Base-by-base conservation (phyloP, 2,329 filamentous ascomycete genomes). In the Claviceps arundinis region DNA sequence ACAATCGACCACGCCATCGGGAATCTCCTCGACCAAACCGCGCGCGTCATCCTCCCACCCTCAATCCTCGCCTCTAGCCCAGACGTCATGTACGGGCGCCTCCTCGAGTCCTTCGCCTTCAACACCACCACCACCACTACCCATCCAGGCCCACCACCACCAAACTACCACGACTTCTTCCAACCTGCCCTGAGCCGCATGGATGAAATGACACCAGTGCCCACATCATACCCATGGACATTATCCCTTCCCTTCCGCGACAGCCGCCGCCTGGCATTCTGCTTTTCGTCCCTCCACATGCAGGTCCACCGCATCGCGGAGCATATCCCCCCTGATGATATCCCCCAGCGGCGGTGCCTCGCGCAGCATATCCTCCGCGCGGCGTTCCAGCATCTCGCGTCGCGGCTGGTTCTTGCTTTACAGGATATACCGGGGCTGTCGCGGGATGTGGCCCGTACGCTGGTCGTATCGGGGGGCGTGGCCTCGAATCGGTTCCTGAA, bases 391-490 rank as follows among this genome's bases (percentile, higher is more conserved):
- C 91, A 97, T 69, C 73, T 97, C 26, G 83, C 81, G 1, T 85
- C 81, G 57, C 78, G 91, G 9, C 75, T 93, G 2, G 65, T 91
- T 14, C 72, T 93, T 44, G 85, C 80, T 1, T 71, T 95, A 9
- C 61, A 68, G 13, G 63, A 65, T 50, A 56, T 56, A 13, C 60
- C 63, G 2, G 57, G 56, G n/a, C 59, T 66, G 17, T 59, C 65
- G 37, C 52, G 54, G n/a, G 55, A 19, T 55, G 64, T 42, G 67
- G 70, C 48, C 6, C 26, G 13, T 8, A 84, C 84, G 1, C 70
- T 97, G 4, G 88, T 97, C 9, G 76, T 97, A 4, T 86, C 89
- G 41, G 93, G 93, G 34, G 93, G 93, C 24, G 93, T 98, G 6
- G 93, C 91, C 7, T 84, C 87, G 50, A 97, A 96, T 66, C 68